These are phyloP conservation scores for Corinectria fuckeliana DNA, from an alignment of 2,329 filamentous ascomycete genomes.

Conservation along the genomic window DNA sequence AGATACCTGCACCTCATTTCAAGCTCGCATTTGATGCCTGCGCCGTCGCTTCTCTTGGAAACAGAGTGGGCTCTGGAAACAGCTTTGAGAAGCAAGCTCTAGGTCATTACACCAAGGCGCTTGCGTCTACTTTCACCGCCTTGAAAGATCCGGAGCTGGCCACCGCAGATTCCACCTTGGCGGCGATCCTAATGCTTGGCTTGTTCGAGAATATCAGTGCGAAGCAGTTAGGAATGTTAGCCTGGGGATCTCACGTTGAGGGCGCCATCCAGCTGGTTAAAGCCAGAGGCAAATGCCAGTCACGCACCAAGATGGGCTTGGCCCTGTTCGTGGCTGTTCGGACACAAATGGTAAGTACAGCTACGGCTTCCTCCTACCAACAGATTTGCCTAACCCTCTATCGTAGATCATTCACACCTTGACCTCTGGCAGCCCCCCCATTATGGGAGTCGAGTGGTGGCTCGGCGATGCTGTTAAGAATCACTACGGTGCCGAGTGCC, in stretches of 20 bases:
- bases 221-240: conserved; percentile 59
- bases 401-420: conserved; percentile 64
- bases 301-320: conserved; percentile 59
- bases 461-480: conserved; percentile 59
- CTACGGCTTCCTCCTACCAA: not conserved
- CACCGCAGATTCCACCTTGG: conserved; percentile 63
- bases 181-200: conserved; percentile 64
- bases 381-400: conserved; percentile 4
- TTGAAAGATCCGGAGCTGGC: conserved; percentile 57
- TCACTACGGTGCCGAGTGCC: conserved; percentile 53
- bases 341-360: conserved; percentile 60
- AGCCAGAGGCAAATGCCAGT: conserved; percentile 61
- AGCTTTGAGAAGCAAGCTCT: conserved; percentile 51
- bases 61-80: conserved; percentile 48
- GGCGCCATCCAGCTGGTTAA: conserved; percentile 68
- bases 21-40: conserved; percentile 65
- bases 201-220: conserved; percentile 67
- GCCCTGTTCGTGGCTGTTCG: conserved; percentile 66
- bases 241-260: conserved; percentile 70
- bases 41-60: conserved; percentile 62
- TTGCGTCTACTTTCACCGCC: conserved; percentile 59
- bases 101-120: conserved; percentile 61
- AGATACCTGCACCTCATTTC: conserved; percentile 54
- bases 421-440: conserved; percentile 57
- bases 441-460: conserved; percentile 67